A percentile compares a stretch with the other conserved stretches of the same genome.
These are phyloP conservation scores for Cordyceps cateniannulata DNA, from an alignment of 2,329 filamentous ascomycete species.

Conservation along the genomic window DNA sequence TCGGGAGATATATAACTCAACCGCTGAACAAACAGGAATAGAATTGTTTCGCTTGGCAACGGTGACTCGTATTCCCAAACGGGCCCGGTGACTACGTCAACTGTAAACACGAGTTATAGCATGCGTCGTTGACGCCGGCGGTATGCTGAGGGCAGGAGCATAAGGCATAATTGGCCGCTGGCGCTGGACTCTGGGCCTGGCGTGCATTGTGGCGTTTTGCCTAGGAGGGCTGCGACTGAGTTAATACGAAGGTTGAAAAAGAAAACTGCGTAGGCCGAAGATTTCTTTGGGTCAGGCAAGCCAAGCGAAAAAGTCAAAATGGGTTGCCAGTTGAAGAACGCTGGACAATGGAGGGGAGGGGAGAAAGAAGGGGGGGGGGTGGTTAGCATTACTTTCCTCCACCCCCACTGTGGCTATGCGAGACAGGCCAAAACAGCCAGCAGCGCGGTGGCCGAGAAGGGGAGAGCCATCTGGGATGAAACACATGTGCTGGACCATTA, in stretches of 20 bases:
- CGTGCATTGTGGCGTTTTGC: neutral
- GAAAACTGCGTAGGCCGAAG: neutral
- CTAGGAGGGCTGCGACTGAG: neutral
- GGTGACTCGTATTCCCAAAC: neutral
- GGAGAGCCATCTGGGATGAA: slow-evolving; percentile 3
- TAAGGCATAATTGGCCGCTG: neutral
- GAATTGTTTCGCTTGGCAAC: neutral
- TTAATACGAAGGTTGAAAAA: neutral
- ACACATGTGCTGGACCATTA: neutral
- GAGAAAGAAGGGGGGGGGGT: neutral
- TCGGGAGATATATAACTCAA: neutral
- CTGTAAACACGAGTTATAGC: neutral
- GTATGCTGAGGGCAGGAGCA: neutral
- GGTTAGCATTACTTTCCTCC: neutral
- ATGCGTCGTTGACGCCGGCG: neutral
- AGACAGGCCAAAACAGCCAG: slow-evolving; percentile 3
- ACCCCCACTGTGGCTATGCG: slow-evolving; percentile 10
- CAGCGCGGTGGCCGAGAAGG: neutral
- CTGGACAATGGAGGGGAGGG: neutral
- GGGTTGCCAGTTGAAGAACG: neutral
- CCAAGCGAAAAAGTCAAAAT: neutral
- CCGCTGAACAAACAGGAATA: neutral
- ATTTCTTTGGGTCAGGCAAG: neutral
- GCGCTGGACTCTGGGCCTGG: neutral
- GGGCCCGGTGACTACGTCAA: neutral